These are phyloP conservation scores for Umbilicus rupestris DNA, from an alignment of 164 flowering plant genomes.

Conservation along the genomic window DNA sequence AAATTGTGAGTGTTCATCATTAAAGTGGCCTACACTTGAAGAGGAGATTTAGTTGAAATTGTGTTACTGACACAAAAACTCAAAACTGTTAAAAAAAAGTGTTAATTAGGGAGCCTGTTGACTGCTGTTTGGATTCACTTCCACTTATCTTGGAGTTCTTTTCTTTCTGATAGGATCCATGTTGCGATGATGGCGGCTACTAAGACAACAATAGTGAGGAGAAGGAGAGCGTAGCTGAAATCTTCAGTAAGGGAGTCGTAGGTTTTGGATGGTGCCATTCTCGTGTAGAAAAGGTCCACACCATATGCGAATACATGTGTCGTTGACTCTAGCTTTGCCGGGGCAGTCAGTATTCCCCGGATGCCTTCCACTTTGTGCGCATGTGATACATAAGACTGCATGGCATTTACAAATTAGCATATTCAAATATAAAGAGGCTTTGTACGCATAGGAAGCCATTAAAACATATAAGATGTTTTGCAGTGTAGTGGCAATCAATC, in stretches of 20 bases:
- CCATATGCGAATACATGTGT: conserved; percentile 79
- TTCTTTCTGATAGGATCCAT: conserved; percentile 84
- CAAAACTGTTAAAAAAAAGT: not conserved
- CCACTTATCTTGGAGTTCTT: conserved; percentile 87
- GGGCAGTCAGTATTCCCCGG: conserved; percentile 52
- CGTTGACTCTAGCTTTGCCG: conserved; percentile 84
- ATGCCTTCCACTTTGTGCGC: conserved; percentile 82
- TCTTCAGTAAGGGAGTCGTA: conserved; percentile 94
- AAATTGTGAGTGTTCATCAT: too few species aligned
- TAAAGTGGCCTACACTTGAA: too few species aligned
- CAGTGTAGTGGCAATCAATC: too few species aligned
- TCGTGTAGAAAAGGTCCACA: conserved; percentile 77
- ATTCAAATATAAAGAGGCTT: not conserved
- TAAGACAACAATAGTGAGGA: conserved; percentile 72
- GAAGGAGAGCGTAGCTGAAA: conserved; percentile 87
- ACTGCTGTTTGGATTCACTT: conserved; percentile 35
- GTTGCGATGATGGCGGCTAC: conserved; percentile 78
- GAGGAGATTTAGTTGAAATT: not conserved
- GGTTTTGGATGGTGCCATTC: conserved; percentile 83
- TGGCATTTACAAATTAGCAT: not conserved
- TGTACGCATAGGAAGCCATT: not conserved
- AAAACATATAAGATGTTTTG: not conserved
- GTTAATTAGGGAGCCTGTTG: not conserved
- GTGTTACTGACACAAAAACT: not conserved
- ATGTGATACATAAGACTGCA: conserved; percentile 90